Evolutionary conservation across 495 filamentous ascomycete species (phyloP).

Genomic region (Penicillium ucsense): DNA sequence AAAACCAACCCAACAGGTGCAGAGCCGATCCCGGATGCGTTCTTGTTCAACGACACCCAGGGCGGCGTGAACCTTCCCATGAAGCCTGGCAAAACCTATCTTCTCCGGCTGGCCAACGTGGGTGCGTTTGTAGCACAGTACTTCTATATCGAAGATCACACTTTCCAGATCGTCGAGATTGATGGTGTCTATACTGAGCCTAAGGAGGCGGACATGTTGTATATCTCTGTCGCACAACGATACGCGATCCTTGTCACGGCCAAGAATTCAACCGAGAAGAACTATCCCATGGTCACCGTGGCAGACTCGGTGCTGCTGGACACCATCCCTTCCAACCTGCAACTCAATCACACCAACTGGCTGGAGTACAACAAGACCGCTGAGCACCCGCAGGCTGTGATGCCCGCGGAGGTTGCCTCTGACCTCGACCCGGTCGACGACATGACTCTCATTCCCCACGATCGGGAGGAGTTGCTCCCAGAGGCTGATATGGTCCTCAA

Average conservation of each 20-base stretch:
- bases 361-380: slow-evolving; percentile 57
- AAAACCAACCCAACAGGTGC: slow-evolving; percentile 42
- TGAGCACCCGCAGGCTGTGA: slow-evolving; percentile 41
- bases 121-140: slow-evolving; percentile 65
- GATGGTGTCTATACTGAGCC: slow-evolving; percentile 47
- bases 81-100: slow-evolving; percentile 66
- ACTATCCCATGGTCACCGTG: slow-evolving; percentile 52
- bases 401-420: slow-evolving; percentile 35
- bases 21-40: slow-evolving; percentile 42
- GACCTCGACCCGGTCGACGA: slow-evolving; percentile 40
- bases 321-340: slow-evolving; percentile 16
- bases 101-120: slow-evolving; percentile 69
- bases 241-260: slow-evolving; percentile 60
- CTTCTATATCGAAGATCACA: slow-evolving; percentile 70
- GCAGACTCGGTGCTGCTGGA: slow-evolving; percentile 26
- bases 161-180: slow-evolving; percentile 47
- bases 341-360: slow-evolving; percentile 72
- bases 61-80: slow-evolving; percentile 46
- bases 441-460: slow-evolving; percentile 39
- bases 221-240: slow-evolving; percentile 60
- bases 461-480: slow-evolving; percentile 32
- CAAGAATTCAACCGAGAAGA: slow-evolving; percentile 51
- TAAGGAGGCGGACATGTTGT: slow-evolving; percentile 49
- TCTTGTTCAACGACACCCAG: slow-evolving; percentile 48
- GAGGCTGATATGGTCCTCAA: slow-evolving; percentile 20